Evolutionary conservation across 1,284 basidiomycete species (phyloP).

Genomic region (Microbotryum violaceum): DNA sequence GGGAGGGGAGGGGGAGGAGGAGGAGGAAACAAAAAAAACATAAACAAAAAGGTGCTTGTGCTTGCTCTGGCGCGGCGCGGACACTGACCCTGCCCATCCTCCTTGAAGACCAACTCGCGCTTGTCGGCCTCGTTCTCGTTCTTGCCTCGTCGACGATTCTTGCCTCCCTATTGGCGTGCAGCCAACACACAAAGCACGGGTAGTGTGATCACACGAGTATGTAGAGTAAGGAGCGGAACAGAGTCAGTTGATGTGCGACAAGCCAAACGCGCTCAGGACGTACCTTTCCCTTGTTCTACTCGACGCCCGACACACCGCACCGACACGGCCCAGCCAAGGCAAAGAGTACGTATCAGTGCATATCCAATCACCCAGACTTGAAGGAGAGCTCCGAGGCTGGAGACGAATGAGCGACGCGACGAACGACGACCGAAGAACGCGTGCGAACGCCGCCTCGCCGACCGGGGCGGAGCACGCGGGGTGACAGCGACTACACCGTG

Average conservation of each 20-base stretch:
- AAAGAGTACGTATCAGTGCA: not conserved
- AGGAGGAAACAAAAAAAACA: too few species aligned
- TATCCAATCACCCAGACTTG: too few species aligned
- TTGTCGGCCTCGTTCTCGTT: slow-evolving; percentile 99
- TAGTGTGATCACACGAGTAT: not conserved
- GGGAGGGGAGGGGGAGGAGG: too few species aligned
- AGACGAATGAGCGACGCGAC: too few species aligned
- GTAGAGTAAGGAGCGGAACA: too few species aligned
- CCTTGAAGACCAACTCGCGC: slow-evolving; percentile 96
- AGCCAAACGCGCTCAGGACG: not conserved
- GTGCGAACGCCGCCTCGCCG: too few species aligned
- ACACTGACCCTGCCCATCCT: slow-evolving; percentile 84
- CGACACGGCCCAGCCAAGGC: not conserved
- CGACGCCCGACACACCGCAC: not conserved
- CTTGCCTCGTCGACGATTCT: slow-evolving; percentile 99
- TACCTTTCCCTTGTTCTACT: slow-evolving; percentile 33
- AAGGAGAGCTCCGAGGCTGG: too few species aligned
- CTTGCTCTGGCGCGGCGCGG: too few species aligned
- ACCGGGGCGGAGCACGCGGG: too few species aligned
- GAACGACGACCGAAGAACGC: too few species aligned
- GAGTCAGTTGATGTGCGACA: not conserved
- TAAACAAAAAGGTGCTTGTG: too few species aligned
- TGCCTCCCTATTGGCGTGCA: slow-evolving; percentile 70
- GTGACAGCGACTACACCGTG: too few species aligned
- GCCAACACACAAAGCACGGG: not conserved